Conservation (phyloP, 768 basidiomycete species). For the Phylloporus sp. region DNA sequence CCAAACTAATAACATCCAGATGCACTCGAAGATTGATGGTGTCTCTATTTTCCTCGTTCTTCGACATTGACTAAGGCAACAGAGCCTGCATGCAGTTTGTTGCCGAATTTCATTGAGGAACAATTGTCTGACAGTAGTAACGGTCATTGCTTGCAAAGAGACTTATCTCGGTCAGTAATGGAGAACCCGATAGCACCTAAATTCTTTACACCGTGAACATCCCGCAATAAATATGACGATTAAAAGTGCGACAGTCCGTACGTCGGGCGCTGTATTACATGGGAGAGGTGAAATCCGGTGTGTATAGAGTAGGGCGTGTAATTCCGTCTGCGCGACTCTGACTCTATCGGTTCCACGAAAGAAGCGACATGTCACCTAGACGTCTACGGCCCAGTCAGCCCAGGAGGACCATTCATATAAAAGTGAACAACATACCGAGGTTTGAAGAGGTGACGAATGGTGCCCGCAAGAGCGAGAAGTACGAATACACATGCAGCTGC, state of each 20-base stretch:
- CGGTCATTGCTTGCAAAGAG: conserved; percentile 56
- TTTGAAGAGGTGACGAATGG: conserved; percentile 87
- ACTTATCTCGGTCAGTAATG: conserved; percentile 12
- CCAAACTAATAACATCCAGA: too few species aligned
- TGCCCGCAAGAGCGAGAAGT: conserved; percentile 79
- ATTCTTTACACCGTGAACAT: conserved; percentile 1
- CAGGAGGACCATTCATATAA: background rate
- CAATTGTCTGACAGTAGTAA: conserved; percentile 35
- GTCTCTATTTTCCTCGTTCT: conserved; percentile 7
- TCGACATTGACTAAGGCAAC: background rate
- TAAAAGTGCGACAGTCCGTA: conserved; percentile 14
- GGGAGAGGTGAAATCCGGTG: conserved; percentile 11
- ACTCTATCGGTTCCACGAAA: conserved; percentile 72
- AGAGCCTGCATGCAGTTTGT: too few species aligned
- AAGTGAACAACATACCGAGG: conserved; percentile 58
- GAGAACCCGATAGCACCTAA: background rate
- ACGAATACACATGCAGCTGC: conserved; percentile 85
- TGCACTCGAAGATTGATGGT: conserved; percentile 40
- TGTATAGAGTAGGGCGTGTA: conserved; percentile 18
- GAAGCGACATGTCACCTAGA: conserved; percentile 78
- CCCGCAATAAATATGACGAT: conserved; percentile 20
- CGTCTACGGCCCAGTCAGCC: conserved; percentile 43
- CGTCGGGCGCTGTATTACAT: conserved; percentile 21
- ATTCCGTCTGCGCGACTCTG: background rate
- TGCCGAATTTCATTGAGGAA: conserved; percentile 55